Conservation (phyloP, 2,329 filamentous ascomycete genomes). For the Pseudocercospora crystallina region DNA sequence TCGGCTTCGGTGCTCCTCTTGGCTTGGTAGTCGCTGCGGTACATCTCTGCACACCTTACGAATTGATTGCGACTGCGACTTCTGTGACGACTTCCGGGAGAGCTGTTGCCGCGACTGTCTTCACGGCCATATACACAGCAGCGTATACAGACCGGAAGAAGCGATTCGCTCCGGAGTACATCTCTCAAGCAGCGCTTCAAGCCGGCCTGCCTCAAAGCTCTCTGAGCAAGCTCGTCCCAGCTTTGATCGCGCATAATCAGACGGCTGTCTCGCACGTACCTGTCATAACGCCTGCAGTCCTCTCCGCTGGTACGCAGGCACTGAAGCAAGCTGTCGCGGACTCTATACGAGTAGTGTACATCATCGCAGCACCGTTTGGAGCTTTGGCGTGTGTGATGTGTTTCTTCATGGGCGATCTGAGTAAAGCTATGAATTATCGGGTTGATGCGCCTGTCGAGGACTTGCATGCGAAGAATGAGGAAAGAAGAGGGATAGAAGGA, state of each 20-base stretch:
- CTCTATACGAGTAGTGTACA: conserved; percentile 43
- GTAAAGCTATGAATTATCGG: conserved; percentile 17
- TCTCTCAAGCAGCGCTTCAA: conserved; percentile 37
- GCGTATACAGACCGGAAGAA: conserved; percentile 42
- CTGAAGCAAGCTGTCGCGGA: conserved; percentile 40
- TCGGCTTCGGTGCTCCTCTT: conserved; percentile 24
- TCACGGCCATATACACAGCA: conserved; percentile 43
- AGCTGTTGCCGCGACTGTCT: conserved; percentile 36
- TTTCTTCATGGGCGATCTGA: conserved; percentile 14
- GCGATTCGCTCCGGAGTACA: conserved; percentile 37
- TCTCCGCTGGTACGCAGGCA: conserved; percentile 13
- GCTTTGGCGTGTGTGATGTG: conserved; percentile 15
- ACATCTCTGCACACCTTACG: conserved; percentile 21
- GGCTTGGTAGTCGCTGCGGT: conserved; percentile 21
- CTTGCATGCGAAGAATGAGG: not conserved
- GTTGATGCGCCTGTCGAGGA: conserved; percentile 13
- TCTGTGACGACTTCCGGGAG: conserved; percentile 15
- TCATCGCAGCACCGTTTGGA: conserved; percentile 23
- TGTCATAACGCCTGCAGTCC: conserved; percentile 35
- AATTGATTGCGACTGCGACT: conserved; percentile 22
- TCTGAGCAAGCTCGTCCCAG: conserved; percentile 37
- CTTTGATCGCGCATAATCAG: conserved; percentile 25
- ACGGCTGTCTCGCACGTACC: conserved; percentile 29
- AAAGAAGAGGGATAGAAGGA: no score
- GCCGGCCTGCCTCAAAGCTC: conserved; percentile 39